Conservation (phyloP, 2,329 filamentous ascomycete species). For the Pezicula carpinea region DNA sequence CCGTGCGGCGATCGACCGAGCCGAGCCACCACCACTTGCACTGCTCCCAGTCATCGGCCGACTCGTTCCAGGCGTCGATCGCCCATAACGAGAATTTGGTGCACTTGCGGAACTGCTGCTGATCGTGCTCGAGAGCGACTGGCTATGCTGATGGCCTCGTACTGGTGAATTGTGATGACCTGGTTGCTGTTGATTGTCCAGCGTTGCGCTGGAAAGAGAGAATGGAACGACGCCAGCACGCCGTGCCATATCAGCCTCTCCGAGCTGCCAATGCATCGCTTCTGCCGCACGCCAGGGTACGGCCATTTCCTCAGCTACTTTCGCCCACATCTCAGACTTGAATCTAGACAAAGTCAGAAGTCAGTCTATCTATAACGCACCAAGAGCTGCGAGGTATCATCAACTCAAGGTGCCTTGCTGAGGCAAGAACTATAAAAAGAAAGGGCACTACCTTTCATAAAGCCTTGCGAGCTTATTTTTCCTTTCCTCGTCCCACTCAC, state of each 20-base stretch:
- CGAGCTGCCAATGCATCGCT: constrained; percentile 97
- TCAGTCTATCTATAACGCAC: not conserved
- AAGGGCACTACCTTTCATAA: constrained; percentile 75
- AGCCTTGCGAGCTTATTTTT: constrained; percentile 94
- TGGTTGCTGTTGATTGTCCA: constrained; percentile 31
- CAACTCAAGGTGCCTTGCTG: not conserved
- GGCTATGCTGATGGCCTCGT: constrained; percentile 30
- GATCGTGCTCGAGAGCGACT: constrained; percentile 21
- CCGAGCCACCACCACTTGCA: constrained; percentile 10
- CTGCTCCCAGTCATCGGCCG: constrained; percentile 5
- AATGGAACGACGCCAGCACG: constrained; percentile 88
- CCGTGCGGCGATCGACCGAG: constrained; percentile 25
- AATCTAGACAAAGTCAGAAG: constrained; percentile 53
- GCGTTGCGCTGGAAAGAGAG: constrained; percentile 55
- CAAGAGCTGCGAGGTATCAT: not conserved
- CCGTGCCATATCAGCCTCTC: constrained; percentile 88
- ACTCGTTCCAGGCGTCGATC: constrained; percentile 18
- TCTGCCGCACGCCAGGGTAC: constrained; percentile 94
- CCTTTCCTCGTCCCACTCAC: constrained; percentile 95
- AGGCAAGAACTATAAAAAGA: not conserved
- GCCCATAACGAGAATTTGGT: constrained; percentile 17
- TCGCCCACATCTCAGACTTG: constrained; percentile 97
- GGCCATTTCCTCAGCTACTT: constrained; percentile 90
- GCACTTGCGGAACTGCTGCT: constrained; percentile 8
- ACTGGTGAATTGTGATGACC: constrained; percentile 17